Conservation (phyloP, 2,329 filamentous ascomycete genomes). For the Cordyceps pruinosa region DNA sequence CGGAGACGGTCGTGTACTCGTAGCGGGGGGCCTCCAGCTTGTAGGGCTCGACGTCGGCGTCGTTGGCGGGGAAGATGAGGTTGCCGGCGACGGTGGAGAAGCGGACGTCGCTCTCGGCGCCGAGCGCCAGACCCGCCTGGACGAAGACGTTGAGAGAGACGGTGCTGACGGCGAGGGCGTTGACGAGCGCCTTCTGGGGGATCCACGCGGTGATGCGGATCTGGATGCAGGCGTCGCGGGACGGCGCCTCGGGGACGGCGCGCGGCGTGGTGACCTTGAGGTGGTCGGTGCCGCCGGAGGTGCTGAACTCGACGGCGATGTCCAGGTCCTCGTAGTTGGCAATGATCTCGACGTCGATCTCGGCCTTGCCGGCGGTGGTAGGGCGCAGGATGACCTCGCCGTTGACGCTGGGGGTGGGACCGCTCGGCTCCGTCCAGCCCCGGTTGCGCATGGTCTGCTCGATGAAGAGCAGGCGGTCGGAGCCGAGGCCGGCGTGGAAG, state of each 20-base stretch:
- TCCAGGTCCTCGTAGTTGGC: constrained; percentile 38
- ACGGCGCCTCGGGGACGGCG: constrained; percentile 20
- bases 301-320: constrained; percentile 27
- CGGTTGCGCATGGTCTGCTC: constrained; percentile 28
- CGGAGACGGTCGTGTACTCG: constrained; percentile 35
- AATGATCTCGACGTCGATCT: constrained; percentile 37
- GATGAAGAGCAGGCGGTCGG: constrained; percentile 31
- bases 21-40: constrained; percentile 36
- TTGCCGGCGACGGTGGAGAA: constrained; percentile 33
- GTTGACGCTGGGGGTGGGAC: constrained; percentile 28
- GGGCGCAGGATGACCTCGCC: constrained; percentile 41
- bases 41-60: constrained; percentile 27
- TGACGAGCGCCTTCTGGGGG: constrained; percentile 33
- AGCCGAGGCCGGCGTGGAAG: constrained; percentile 27
- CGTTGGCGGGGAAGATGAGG: constrained; percentile 27
- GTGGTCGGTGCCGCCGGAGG: constrained; percentile 24
- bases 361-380: constrained; percentile 25
- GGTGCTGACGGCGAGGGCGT: constrained; percentile 29
- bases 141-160: constrained; percentile 35
- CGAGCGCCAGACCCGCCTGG: constrained; percentile 33
- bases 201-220: constrained; percentile 42
- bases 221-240: constrained; percentile 37
- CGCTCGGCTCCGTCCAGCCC: constrained; percentile 16
- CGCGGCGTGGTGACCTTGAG: constrained; percentile 35
- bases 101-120: constrained; percentile 20